These are phyloP conservation scores for Luffa aegyptiaca DNA, from an alignment of 306 rosid species.

Conservation along the genomic window DNA sequence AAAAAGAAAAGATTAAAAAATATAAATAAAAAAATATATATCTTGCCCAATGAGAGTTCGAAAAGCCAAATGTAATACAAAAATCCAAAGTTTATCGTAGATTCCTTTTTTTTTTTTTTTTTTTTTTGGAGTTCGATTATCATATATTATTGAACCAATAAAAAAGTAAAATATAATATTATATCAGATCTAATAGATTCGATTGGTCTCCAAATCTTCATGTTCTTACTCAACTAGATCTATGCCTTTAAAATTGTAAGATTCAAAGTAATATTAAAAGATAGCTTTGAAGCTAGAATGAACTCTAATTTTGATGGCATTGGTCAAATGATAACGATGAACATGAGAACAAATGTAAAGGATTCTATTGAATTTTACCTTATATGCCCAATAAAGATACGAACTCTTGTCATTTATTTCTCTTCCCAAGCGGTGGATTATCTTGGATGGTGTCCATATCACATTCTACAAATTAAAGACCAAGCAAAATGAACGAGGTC, in stretches of 20 bases:
- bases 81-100: no score
- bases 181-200: not conserved
- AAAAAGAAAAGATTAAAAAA: no score
- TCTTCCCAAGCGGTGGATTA: conserved; percentile 79
- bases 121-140: no score
- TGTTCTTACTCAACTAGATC: not conserved
- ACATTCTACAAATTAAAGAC: conserved; percentile 32
- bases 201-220: not conserved
- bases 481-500: not conserved
- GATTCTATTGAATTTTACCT: conserved; percentile 34
- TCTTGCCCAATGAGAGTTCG: not conserved
- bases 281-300: not conserved
- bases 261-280: not conserved
- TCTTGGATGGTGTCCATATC: conserved; percentile 76
- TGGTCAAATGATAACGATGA: not conserved
- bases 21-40: no score
- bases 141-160: not conserved
- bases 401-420: conserved; percentile 72
- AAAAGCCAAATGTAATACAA: not conserved
- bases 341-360: not conserved
- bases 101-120: no score
- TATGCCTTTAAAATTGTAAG: not conserved
- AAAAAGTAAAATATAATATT: not conserved
- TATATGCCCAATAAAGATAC: conserved; percentile 89
- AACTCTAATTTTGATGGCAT: not conserved